Percentiles rank a stretch among this genome's conserved stretches.
phyloP scores from a whole-genome alignment of 169 alveolate genomes.

The Perkinsus marinus region DNA sequence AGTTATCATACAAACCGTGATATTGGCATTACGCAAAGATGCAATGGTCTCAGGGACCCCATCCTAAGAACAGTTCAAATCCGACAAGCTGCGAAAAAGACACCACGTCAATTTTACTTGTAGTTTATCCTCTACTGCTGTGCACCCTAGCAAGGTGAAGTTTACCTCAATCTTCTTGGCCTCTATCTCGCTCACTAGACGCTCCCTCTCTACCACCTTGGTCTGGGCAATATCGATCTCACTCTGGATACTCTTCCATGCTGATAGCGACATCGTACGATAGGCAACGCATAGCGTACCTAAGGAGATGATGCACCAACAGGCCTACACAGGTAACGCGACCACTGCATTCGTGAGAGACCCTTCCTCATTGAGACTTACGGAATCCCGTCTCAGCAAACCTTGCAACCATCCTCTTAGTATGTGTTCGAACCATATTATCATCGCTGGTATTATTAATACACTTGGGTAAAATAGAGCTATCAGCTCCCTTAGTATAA shows the following conservation, averaged over 20 bases:
- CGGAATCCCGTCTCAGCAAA: slow-evolving; percentile 65
- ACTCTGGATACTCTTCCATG: slow-evolving; percentile 45
- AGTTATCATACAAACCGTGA: slow-evolving; percentile 83
- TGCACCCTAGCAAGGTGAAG: slow-evolving; percentile 59
- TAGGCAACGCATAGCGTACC: neutral
- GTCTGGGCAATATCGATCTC: slow-evolving; percentile 42
- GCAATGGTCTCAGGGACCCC: slow-evolving; percentile 78
- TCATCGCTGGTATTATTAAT: neutral
- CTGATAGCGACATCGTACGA: slow-evolving; percentile 39
- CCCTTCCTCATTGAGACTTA: slow-evolving; percentile 64
- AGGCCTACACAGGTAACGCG: no score
- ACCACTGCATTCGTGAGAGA: no score
- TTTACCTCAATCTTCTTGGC: slow-evolving; percentile 56
- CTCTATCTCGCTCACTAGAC: slow-evolving; percentile 27
- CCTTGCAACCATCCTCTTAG: slow-evolving; percentile 31
- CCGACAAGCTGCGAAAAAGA: neutral
- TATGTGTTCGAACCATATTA: slow-evolving; percentile 18
- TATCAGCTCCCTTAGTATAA: slow-evolving; percentile 49
- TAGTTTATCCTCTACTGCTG: slow-evolving; percentile 80
- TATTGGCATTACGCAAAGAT: slow-evolving; percentile 65
- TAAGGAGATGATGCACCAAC: neutral
- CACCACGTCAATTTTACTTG: slow-evolving; percentile 22
- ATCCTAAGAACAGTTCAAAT: slow-evolving; percentile 34
- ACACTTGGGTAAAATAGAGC: slow-evolving; percentile 44
- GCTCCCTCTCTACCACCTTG: slow-evolving; percentile 48